These are phyloP conservation scores for Metarhizium humberi DNA, from an alignment of 2,329 filamentous ascomycete species.

Conservation along the genomic window DNA sequence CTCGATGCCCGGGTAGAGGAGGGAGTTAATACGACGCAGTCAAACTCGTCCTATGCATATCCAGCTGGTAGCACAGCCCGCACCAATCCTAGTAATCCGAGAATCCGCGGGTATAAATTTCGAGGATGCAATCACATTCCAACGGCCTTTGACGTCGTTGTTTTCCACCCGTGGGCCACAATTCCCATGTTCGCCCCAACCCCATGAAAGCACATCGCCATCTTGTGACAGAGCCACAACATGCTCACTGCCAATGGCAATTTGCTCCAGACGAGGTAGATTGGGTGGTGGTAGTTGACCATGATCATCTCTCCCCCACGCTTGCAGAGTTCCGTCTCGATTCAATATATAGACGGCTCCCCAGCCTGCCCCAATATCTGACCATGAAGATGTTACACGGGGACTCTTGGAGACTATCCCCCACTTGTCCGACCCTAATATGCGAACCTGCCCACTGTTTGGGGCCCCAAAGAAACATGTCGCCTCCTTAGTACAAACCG, in stretches of 20 bases:
- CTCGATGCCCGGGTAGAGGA: background rate
- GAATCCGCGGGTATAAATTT: conserved; percentile 41
- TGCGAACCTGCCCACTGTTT: conserved; percentile 45
- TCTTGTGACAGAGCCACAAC: conserved; percentile 59
- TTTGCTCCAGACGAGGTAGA: conserved; percentile 47
- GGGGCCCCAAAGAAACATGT: conserved; percentile 59
- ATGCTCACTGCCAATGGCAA: conserved; percentile 90
- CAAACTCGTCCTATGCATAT: conserved; percentile 36
- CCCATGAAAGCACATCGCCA: conserved; percentile 72
- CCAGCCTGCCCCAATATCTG: conserved; percentile 70
- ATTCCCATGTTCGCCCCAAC: conserved; percentile 97
- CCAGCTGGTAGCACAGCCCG: conserved; percentile 90
- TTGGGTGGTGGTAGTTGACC: conserved; percentile 63
- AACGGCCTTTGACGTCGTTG: conserved; percentile 59
- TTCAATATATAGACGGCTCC: conserved; percentile 66
- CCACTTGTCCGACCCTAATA: conserved; percentile 74
- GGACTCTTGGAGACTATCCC: conserved; percentile 51
- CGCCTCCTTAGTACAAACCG: conserved; percentile 76
- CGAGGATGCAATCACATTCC: conserved; percentile 55
- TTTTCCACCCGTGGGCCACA: conserved; percentile 62
- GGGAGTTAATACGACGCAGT: background rate
- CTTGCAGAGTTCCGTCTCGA: conserved; percentile 47
- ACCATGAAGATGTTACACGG: conserved; percentile 45
- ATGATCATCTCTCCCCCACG: conserved; percentile 81
- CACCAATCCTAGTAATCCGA: conserved; percentile 55